phyloP scores from a whole-genome alignment of 2,329 filamentous ascomycete genomes.

The Dactylellina cionopaga region DNA sequence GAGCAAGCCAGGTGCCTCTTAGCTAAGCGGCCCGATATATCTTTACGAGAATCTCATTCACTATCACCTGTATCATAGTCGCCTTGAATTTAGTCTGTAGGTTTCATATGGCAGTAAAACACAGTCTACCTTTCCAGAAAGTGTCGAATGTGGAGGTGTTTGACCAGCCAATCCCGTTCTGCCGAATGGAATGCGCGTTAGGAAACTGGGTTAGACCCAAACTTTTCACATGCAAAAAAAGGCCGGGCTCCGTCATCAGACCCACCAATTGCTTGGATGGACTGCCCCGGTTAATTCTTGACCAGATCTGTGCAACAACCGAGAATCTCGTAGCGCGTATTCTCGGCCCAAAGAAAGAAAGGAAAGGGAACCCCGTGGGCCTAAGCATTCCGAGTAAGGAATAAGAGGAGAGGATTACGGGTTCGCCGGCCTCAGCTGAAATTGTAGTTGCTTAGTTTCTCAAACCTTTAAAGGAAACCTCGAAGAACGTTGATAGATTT shows the following conservation, averaged over 20 bases:
- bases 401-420: not conserved
- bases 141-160: constrained; percentile 36
- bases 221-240: constrained; percentile 41
- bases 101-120: too few species aligned
- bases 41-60: too few species aligned
- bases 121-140: too few species aligned
- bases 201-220: not conserved
- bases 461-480: too few species aligned
- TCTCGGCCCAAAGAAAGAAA: constrained; percentile 22
- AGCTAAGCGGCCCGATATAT: too few species aligned
- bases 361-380: not conserved
- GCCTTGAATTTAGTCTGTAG: not conserved
- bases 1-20: too few species aligned
- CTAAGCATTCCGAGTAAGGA: constrained; percentile 10
- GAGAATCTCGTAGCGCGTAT: constrained; percentile 49
- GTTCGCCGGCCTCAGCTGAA: not conserved
- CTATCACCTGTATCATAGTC: too few species aligned
- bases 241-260: constrained; percentile 32
- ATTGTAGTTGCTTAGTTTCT: too few species aligned
- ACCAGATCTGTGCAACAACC: constrained; percentile 28
- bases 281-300: not conserved
- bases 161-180: constrained; percentile 37
- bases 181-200: constrained; percentile 4
- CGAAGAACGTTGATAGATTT: too few species aligned
- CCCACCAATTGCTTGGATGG: not conserved